These are phyloP conservation scores for Pythium chondricola DNA, from an alignment of 352 stramenopile species.

Conservation along the genomic window DNA sequence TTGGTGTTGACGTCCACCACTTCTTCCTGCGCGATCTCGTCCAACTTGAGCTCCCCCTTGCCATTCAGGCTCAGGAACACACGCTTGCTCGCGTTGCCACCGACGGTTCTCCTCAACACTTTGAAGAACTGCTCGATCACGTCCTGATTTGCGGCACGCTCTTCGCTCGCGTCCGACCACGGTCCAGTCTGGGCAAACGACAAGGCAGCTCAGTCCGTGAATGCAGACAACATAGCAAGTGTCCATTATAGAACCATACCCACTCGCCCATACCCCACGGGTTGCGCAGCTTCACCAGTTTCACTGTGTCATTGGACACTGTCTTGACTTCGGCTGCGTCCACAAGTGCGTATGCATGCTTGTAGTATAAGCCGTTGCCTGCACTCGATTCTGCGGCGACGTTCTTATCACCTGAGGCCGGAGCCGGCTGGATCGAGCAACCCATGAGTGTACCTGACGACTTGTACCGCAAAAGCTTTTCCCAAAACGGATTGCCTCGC, in stretches of 20 bases:
- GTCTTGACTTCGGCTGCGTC: constrained; percentile 71
- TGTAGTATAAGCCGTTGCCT: constrained; percentile 82
- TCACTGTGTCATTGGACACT: constrained; percentile 35
- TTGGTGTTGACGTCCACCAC: constrained; percentile 73
- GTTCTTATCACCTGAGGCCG: constrained; percentile 45
- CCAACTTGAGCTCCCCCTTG: constrained; percentile 40
- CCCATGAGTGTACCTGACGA: constrained; percentile 86
- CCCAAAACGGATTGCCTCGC: constrained; percentile 70
- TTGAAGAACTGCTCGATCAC: constrained; percentile 74
- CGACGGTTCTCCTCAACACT: constrained; percentile 57
- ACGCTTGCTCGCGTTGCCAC: constrained; percentile 55
- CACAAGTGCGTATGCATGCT: constrained; percentile 84
- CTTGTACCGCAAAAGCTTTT: constrained; percentile 73
- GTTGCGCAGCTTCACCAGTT: constrained; percentile 82
- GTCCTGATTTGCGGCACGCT: constrained; percentile 74
- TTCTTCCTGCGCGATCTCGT: constrained; percentile 72
- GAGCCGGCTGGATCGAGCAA: constrained; percentile 83
- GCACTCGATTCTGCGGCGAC: constrained; percentile 64
- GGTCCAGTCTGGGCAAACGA: constrained; percentile 43
- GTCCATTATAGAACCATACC: constrained; percentile 29
- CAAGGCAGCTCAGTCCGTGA: background rate
- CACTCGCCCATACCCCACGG: constrained; percentile 91
- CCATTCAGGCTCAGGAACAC: constrained; percentile 52
- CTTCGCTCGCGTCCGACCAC: constrained; percentile 78
- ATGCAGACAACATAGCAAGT: too few relatives aligned